Evolutionary conservation across 495 filamentous ascomycete species (phyloP).

Genomic region (Elasticomyces elasticus): DNA sequence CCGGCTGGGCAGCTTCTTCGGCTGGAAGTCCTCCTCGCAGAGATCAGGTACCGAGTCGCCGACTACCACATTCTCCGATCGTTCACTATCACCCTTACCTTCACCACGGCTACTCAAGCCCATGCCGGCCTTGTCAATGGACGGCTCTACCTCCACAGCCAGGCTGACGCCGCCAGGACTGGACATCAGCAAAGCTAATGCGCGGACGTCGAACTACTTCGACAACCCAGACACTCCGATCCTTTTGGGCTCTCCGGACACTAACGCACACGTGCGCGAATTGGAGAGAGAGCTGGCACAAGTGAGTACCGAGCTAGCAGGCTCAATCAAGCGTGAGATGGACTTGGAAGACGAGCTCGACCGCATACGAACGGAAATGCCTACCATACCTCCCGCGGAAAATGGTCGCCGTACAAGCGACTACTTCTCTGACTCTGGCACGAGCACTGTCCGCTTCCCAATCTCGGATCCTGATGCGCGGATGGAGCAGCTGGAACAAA

Average conservation of each 20-base stretch:
- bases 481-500: slow-evolving; percentile 72
- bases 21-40: slow-evolving; percentile 50
- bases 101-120: slow-evolving; percentile 44
- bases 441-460: slow-evolving; percentile 67
- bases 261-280: slow-evolving; percentile 51
- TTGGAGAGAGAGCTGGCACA: slow-evolving; percentile 89
- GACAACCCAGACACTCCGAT: slow-evolving; percentile 33
- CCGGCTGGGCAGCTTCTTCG: slow-evolving; percentile 42
- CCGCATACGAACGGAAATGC: slow-evolving; percentile 61
- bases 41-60: slow-evolving; percentile 48
- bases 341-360: slow-evolving; percentile 93
- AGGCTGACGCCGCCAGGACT: slow-evolving; percentile 30
- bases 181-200: slow-evolving; percentile 32
- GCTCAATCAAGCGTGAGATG: slow-evolving; percentile 90
- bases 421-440: slow-evolving; percentile 94
- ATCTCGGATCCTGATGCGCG: slow-evolving; percentile 52
- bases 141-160: slow-evolving; percentile 29
- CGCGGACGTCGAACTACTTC: slow-evolving; percentile 25
- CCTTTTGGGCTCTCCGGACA: slow-evolving; percentile 35
- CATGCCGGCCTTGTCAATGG: slow-evolving; percentile 6
- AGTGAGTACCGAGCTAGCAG: slow-evolving; percentile 83
- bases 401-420: slow-evolving; percentile 76
- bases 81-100: slow-evolving; percentile 46
- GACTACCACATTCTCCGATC: slow-evolving; percentile 55
- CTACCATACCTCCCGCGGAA: slow-evolving; percentile 29